These are phyloP conservation scores for Calocybe cyanea DNA, from an alignment of 768 basidiomycete species.

Conservation along the genomic window DNA sequence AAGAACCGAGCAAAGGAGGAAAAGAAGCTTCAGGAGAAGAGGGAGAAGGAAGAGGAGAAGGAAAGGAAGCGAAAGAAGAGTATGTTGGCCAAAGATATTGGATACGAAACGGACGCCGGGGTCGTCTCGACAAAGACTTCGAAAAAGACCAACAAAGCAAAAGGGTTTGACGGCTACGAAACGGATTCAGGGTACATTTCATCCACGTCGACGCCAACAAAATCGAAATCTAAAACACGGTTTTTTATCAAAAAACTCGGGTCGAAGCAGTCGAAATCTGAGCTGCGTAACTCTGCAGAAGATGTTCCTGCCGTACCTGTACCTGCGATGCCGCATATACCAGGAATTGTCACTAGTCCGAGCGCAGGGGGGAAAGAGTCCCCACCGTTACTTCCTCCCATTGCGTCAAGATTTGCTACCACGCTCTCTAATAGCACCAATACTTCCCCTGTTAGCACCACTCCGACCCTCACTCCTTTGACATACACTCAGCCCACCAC, in stretches of 20 bases:
- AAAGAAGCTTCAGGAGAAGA: slow-evolving; percentile 24
- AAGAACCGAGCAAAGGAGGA: slow-evolving; percentile 21
- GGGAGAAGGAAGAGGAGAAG: slow-evolving; percentile 27
- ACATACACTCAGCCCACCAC: background rate
- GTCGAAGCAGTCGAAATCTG: slow-evolving; percentile 34
- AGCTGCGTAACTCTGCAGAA: slow-evolving; percentile 27
- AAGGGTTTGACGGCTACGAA: slow-evolving; percentile 31
- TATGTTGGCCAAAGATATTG: slow-evolving; percentile 16
- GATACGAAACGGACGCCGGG: slow-evolving; percentile 27
- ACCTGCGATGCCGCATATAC: too few relatives aligned
- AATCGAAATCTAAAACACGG: slow-evolving; percentile 28
- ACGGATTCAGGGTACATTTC: slow-evolving; percentile 34
- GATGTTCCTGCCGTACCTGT: slow-evolving; percentile 21
- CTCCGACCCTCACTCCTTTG: slow-evolving; percentile 3
- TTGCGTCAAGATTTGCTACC: slow-evolving; percentile 45
- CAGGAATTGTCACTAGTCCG: too few relatives aligned
- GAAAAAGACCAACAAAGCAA: slow-evolving; percentile 22
- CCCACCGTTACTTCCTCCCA: slow-evolving; percentile 38
- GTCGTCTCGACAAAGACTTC: slow-evolving; percentile 21
- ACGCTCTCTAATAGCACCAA: slow-evolving; percentile 13
- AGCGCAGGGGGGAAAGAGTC: slow-evolving; percentile 25
- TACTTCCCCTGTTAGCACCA: slow-evolving; percentile 8
- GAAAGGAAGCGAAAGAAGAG: slow-evolving; percentile 34
- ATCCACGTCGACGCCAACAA: slow-evolving; percentile 25
- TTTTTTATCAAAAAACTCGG: slow-evolving; percentile 47